A percentile compares a stretch with the other conserved stretches of the same genome.
These are phyloP conservation scores for Phenoliferia sp. DNA, from an alignment of 1,284 basidiomycete genomes.

Conservation along the genomic window DNA sequence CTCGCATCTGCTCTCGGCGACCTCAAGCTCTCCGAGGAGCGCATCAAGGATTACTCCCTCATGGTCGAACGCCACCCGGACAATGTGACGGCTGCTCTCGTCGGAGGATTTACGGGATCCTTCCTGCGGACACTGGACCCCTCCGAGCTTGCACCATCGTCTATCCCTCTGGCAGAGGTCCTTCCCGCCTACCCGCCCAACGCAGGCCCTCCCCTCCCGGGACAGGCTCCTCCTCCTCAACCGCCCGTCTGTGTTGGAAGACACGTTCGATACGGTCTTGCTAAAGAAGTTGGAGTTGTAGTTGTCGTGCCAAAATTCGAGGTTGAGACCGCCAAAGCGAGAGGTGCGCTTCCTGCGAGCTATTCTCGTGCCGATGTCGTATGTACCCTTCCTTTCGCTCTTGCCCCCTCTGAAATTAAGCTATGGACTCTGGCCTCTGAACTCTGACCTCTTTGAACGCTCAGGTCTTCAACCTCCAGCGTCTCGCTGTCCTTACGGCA, in stretches of 20 bases:
- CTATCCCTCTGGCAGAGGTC: constrained; percentile 91
- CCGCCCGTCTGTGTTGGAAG: constrained; percentile 91
- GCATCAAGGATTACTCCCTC: constrained; percentile 90
- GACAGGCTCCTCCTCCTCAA: constrained; percentile 66
- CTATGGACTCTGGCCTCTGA: neutral
- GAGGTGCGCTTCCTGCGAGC: constrained; percentile 73
- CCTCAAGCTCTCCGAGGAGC: constrained; percentile 61
- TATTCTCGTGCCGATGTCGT: constrained; percentile 92
- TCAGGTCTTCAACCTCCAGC: constrained; percentile 96
- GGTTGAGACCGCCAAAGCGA: constrained; percentile 89
- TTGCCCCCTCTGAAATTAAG: neutral
- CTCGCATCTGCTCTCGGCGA: constrained; percentile 78
- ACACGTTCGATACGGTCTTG: constrained; percentile 88
- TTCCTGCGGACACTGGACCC: constrained; percentile 78
- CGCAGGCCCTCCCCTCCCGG: constrained; percentile 54
- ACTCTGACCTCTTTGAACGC: neutral
- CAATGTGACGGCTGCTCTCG: constrained; percentile 94
- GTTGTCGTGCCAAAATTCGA: constrained; percentile 96
- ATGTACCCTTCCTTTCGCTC: constrained; percentile 41
- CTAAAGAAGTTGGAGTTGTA: constrained; percentile 78
- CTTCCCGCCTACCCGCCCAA: constrained; percentile 93
- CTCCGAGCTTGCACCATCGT: constrained; percentile 70
- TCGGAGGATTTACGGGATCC: constrained; percentile 97
- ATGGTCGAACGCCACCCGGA: constrained; percentile 99
- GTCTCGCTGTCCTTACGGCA: constrained; percentile 94